Conservation (phyloP, 108 stramenopile species). For the Nitzschia palea region DNA sequence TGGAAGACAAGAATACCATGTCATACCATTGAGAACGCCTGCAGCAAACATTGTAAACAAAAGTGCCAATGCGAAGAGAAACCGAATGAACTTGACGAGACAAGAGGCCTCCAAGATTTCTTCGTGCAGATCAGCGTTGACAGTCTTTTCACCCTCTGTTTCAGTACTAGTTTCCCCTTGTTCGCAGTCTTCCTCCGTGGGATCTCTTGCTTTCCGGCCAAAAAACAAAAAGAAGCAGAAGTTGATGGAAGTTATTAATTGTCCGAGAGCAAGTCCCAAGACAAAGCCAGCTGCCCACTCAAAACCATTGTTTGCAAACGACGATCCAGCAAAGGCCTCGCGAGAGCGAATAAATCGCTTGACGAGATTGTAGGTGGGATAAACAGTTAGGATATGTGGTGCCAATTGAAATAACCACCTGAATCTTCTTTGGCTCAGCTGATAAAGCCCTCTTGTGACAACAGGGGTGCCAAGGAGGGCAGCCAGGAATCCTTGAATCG, state of each 20-base stretch:
- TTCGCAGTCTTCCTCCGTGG: neutral
- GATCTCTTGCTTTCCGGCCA: neutral
- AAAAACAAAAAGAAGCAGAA: neutral
- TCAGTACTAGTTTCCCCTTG: neutral
- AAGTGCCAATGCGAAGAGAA: slow-evolving; percentile 5
- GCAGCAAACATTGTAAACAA: slow-evolving; percentile 15
- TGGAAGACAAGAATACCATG: slow-evolving; percentile 13
- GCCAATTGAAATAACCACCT: neutral
- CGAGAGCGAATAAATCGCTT: slow-evolving; percentile 5
- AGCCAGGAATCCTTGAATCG: slow-evolving; percentile 16
- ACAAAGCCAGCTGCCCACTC: slow-evolving; percentile 25
- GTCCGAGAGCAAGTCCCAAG: slow-evolving; percentile 16
- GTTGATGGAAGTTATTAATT: slow-evolving; percentile 5
- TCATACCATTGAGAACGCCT: neutral
- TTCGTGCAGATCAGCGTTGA: neutral
- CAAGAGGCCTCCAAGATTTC: neutral
- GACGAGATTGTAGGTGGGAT: slow-evolving; percentile 33
- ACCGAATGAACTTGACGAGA: neutral
- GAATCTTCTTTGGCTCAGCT: neutral
- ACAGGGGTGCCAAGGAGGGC: slow-evolving; percentile 7
- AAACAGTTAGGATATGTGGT: slow-evolving; percentile 5
- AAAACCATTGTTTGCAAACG: slow-evolving; percentile 26
- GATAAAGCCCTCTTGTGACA: neutral
- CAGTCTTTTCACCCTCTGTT: neutral
- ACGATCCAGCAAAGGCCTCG: slow-evolving; percentile 22